Base-by-base conservation (phyloP, 208 protist species). In the Wallacemonas sp. region DNA sequence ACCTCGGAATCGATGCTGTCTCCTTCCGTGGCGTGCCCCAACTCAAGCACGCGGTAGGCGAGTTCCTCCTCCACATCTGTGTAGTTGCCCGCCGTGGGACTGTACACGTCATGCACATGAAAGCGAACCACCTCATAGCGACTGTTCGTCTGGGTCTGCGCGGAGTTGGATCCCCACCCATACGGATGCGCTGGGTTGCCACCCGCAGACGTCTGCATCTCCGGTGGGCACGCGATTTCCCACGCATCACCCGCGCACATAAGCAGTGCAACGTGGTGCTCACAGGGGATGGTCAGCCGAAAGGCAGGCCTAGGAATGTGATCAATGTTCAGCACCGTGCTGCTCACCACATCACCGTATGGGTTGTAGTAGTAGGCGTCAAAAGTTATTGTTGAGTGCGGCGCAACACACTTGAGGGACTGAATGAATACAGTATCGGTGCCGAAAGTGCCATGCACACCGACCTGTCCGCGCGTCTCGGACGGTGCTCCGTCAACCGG, bases 171-270 rank as follows among this genome's bases (percentile, higher is more conserved):
- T 24, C 42, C 42, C 42, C 42, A 48, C 8, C 10, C 33, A 32
- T 44, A 57, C 13, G 65, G 55, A 4, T 66, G 34, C 1, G 48
- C 29, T 3, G 29, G 9, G 5, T 66, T 30, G 9, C 66, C 61
- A 5, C 38, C n/a, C 8, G 26, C 1, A 4, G 45, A 59, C 42
- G 53, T 39, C 29, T 65, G 45, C 9, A 24, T 42, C 41, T 76
- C 71, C 13, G 63, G 64, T 10, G 66, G 60, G 55, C 74, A 81
- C 3, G 73, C 37, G n/a, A 85, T 60, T 44, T 81, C 71, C 65
- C 74, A 85, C 71, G 71, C 75, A 45, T 85, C 70, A 3, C 71
- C 79, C 0, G 29, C 60, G 57, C 74, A 76, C 71, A 81, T 81
- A 4, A 81, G 52, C 33, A 65, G 60, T 33, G 69, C 30, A 10